Percentiles rank a stretch among this genome's conserved stretches.
Conservation (phyloP, 495 filamentous ascomycete species). For the Trichoderma parareesei region DNA sequence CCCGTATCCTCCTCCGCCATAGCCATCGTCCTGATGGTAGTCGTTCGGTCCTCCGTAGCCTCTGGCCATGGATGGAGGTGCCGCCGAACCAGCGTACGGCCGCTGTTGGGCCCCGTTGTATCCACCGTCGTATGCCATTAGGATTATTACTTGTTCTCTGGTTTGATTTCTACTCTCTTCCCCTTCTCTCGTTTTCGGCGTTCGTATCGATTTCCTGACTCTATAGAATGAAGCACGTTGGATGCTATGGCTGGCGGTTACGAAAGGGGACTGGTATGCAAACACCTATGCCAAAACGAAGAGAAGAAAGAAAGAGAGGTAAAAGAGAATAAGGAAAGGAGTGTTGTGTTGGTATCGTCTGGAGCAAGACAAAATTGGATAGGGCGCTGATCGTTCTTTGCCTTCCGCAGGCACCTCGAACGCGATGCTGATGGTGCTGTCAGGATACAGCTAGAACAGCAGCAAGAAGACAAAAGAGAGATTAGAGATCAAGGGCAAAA, state of each 20-base stretch:
- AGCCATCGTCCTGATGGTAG: slow-evolving; percentile 33
- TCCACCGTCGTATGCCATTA: slow-evolving; percentile 40
- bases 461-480: neutral
- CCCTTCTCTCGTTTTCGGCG: neutral
- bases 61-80: slow-evolving; percentile 24
- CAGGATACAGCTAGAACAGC: neutral
- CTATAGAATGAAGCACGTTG: neutral
- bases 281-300: neutral
- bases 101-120: slow-evolving; percentile 37
- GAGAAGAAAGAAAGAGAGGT: no score
- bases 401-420: no score
- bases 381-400: no score
- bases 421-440: no score
- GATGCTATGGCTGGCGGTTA: neutral
- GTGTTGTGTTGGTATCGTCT: neutral
- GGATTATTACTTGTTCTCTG: neutral
- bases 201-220: neutral
- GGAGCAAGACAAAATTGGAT: neutral
- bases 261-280: neutral
- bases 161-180: no score
- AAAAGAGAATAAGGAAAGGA: no score
- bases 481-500: neutral
- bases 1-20: slow-evolving; percentile 39
- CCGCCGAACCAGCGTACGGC: slow-evolving; percentile 41
- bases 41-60: slow-evolving; percentile 45